Evolutionary conservation across 208 protist species (phyloP), one percentile per base, ranked within the genome.

Genomic region (Leishmania guyanensis): DNA sequence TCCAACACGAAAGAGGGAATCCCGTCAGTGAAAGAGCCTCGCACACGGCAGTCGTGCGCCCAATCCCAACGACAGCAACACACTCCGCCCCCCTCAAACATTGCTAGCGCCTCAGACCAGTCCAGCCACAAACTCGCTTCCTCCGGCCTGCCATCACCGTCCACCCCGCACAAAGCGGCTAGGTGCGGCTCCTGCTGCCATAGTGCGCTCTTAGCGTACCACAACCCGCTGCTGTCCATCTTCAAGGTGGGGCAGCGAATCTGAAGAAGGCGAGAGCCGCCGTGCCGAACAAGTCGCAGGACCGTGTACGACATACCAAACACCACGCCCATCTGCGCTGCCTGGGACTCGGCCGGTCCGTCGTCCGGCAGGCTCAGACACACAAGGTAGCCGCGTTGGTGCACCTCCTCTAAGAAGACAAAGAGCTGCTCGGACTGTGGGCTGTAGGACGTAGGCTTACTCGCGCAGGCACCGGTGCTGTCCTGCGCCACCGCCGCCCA

Each of bases 41-140:
- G 81, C 51, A 93, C 87, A 39, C 90, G 84, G 78, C 91, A 91
- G 83, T 92, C 89, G 22, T 89, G 64, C 22, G 71, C 43, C 83
- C 76, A 86, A 36, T 58, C 39, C 36, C 66, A 82, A 75, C 75
- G 78, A 4, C 56, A 82, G 86, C 85, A 88, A 85, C 79, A 92
- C 48, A 94, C 85, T 20, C 89, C 84, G 50, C 88, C 88, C n/a
- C 89, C 88, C 60, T 92, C 89, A 78, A 96, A 96, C 29, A 86
- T 82, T 14, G 76, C 14, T 48, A 90, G 64, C 69, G 83, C 89
- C 68, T 94, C 90, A 43, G 56, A 75, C 91, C 88, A 93, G 54
- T 88, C 88, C 50, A 96, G 64, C 88, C 88, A 96, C 65, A 95
- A 64, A 14, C 62, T 62, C 58, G 69, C 87, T 0, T 81, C 54